These are phyloP conservation scores for Lachnellula cervina DNA, from an alignment of 2,329 filamentous ascomycete genomes.

Conservation along the genomic window DNA sequence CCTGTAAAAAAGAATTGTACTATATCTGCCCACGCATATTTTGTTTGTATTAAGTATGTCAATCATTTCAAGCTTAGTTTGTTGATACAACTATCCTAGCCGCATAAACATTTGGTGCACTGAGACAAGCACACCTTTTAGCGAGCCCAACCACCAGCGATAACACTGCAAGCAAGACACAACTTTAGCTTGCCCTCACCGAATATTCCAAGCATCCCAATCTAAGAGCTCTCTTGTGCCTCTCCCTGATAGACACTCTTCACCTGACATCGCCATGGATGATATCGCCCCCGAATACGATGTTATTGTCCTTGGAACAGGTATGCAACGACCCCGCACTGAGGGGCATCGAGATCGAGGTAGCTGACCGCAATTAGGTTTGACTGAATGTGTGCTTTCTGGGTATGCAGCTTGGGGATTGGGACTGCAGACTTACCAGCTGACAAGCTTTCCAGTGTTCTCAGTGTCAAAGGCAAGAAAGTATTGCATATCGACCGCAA, in stretches of 20 bases:
- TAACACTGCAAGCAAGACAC: slow-evolving; percentile 10
- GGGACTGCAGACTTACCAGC: slow-evolving; percentile 6
- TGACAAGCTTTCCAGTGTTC: slow-evolving; percentile 54
- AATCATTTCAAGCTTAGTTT: too few species aligned
- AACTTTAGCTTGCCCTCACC: slow-evolving; percentile 20
- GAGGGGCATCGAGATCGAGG: slow-evolving; percentile 27
- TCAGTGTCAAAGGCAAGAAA: slow-evolving; percentile 98
- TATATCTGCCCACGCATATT: background rate
- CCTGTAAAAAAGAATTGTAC: background rate
- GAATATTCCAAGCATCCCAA: slow-evolving; percentile 13
- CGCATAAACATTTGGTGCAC: slow-evolving; percentile 17
- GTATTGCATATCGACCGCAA: slow-evolving; percentile 98
- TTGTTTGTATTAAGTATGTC: background rate
- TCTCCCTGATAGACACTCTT: slow-evolving; percentile 9
- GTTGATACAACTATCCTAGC: background rate
- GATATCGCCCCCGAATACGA: slow-evolving; percentile 99
- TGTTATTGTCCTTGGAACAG: slow-evolving; percentile 96
- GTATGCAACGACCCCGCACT: slow-evolving; percentile 51
- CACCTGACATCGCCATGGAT: slow-evolving; percentile 63
- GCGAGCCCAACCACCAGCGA: slow-evolving; percentile 27
- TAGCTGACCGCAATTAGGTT: slow-evolving; percentile 50
- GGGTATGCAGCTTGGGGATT: slow-evolving; percentile 58
- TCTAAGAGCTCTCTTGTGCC: slow-evolving; percentile 5
- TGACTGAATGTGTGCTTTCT: slow-evolving; percentile 98
- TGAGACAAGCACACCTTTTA: slow-evolving; percentile 21